Evolutionary conservation across 192 early-diverging fungal species (phyloP).

Genomic region (Borealophlyctis nickersoniae): DNA sequence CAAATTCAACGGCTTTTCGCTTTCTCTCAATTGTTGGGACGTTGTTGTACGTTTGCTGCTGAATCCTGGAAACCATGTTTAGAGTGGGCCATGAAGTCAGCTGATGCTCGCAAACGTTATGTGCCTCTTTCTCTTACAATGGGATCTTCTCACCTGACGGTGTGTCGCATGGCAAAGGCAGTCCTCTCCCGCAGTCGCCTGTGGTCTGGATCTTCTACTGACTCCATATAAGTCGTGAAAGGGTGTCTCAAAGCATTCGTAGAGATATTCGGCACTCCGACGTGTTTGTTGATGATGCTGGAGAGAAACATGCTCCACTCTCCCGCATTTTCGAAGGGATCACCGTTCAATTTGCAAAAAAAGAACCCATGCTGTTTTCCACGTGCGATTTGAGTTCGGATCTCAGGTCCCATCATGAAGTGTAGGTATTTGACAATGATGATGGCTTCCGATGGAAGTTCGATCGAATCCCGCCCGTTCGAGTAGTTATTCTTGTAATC

Average conservation of each 20-base stretch:
- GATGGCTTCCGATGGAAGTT: constrained; percentile 5
- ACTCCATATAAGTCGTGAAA: constrained; percentile 11
- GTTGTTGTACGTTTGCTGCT: constrained; percentile 17
- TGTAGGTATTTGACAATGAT: constrained; percentile 9
- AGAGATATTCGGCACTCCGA: not conserved
- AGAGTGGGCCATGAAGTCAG: no score
- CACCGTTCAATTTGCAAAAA: constrained; percentile 11
- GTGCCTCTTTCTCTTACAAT: no score
- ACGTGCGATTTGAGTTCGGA: not conserved
- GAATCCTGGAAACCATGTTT: no score
- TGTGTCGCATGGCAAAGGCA: constrained; percentile 11
- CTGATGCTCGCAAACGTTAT: no score
- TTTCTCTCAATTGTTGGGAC: constrained; percentile 1
- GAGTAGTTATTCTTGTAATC: constrained; percentile 14
- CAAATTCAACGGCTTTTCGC: constrained; percentile 9
- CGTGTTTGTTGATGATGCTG: constrained; percentile 3
- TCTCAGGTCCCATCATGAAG: constrained; percentile 6
- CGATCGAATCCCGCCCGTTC: constrained; percentile 1
- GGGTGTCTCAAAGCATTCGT: constrained; percentile 7
- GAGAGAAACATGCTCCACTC: constrained; percentile 8
- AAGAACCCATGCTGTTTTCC: constrained; percentile 10
- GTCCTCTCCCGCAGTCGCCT: constrained; percentile 4
- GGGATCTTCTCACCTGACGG: no score
- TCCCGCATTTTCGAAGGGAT: not conserved
- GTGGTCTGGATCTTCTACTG: constrained; percentile 2